These are phyloP conservation scores for Rhynchospora tenuis DNA, from an alignment of 176 grass and related monocot species.

Conservation along the genomic window DNA sequence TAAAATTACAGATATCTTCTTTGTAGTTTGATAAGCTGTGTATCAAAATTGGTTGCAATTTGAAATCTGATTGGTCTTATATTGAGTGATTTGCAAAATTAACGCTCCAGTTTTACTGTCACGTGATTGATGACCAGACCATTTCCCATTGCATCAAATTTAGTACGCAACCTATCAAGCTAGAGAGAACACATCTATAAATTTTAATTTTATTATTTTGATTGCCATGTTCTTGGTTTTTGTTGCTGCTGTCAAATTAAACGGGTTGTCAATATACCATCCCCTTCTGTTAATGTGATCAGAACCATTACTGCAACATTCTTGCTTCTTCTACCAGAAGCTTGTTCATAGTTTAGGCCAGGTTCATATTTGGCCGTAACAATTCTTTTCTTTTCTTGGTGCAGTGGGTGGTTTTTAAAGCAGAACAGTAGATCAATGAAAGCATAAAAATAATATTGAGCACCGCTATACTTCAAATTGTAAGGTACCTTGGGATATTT, in stretches of 20 bases:
- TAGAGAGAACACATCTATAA: not conserved
- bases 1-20: not conserved
- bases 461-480: not conserved
- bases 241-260: not conserved
- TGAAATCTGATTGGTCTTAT: not conserved
- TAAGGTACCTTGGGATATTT: slow-evolving; percentile 65
- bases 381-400: not conserved
- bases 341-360: not conserved
- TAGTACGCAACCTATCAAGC: not conserved
- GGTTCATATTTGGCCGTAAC: not conserved
- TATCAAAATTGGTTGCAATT: not conserved
- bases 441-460: not conserved
- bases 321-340: not conserved
- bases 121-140: not conserved
- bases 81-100: not conserved
- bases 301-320: not conserved
- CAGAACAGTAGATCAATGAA: not conserved
- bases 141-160: not conserved
- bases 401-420: not conserved
- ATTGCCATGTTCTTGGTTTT: not conserved
- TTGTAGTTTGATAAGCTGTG: not conserved
- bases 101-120: not conserved
- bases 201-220: not conserved
- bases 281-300: not conserved
- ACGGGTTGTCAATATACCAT: not conserved